Base-by-base conservation (phyloP, 2,329 filamentous ascomycete genomes). In the Fusarium tjaetaba region DNA sequence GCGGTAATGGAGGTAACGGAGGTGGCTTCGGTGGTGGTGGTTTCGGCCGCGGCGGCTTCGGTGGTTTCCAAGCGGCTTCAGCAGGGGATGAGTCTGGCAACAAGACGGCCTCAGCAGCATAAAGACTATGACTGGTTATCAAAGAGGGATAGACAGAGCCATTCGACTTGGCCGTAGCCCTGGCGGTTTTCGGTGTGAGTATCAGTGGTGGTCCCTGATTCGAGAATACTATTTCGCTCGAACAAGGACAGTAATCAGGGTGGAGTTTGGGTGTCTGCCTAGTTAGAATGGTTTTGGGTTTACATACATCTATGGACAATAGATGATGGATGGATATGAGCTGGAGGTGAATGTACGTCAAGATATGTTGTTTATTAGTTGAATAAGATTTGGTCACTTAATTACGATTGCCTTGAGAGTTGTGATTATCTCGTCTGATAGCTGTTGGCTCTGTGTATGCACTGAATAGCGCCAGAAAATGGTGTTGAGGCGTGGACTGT, bases 171-270 rank as follows among this genome's bases (percentile, higher is more conserved):
- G 82, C 87, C 58, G 82, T 83, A 18, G 87, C 88, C 7, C 88
- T 89, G 14, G 81, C 82, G 16, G 85, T 90, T 30, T 79, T 78
- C 42, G 75, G 88, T 75, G 84, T 85, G 10, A 86, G 87, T 48
- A 81, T 88, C 76, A 67, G 38, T 51, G 65, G 80, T 63, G 85
- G 89, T 38, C 88, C 89, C 62, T 91, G 91, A 80, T 73, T 80
- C 28, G 88, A 90, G 66, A 87, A 55, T 49, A 60, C 39, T 66
- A 55, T 48, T 68, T 63, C 32, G 28, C 46, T 60, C 48, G 39
- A 42, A 55, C 55, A 58, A 88, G 74, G 88, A 87, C 55, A 83
- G 84, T 82, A 90, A 73, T 74, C 39, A 41, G 55, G 57, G 52
- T 60, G 66, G 62, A 60, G 58, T 56, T 64, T 49, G 46, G 71